Conservation (phyloP, 306 rosid species). For the Trichosanthes cucumerina region DNA sequence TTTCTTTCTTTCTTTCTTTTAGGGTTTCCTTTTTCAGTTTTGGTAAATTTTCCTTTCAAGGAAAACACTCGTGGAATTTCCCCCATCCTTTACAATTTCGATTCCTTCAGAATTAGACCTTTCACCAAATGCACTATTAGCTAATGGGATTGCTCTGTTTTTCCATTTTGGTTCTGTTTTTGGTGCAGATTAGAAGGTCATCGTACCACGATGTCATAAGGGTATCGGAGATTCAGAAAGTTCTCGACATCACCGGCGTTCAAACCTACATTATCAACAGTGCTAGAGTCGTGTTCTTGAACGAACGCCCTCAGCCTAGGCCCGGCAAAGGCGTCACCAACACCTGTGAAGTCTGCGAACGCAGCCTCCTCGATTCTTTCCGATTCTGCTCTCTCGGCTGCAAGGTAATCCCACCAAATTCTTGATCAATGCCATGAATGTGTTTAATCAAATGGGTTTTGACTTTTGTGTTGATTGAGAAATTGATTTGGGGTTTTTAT, state of each 20-base stretch:
- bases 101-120: no score
- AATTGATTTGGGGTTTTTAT: background rate
- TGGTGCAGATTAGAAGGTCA: conserved; percentile 78
- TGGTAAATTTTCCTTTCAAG: conserved; percentile 9
- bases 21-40: conserved; percentile 7
- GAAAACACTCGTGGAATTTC: background rate
- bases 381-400: conserved; percentile 97
- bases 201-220: conserved; percentile 95
- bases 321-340: conserved; percentile 97
- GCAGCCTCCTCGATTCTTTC: conserved; percentile 91
- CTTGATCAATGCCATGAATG: background rate
- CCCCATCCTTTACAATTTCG: background rate
- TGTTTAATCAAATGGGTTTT: background rate
- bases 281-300: conserved; percentile 90
- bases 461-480: background rate
- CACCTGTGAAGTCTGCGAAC: conserved; percentile 96
- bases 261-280: conserved; percentile 98
- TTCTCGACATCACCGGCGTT: conserved; percentile 76
- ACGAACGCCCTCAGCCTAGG: conserved; percentile 97
- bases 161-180: background rate
- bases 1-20: background rate
- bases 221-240: conserved; percentile 91
- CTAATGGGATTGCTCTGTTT: conserved; percentile 3
- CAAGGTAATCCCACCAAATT: conserved; percentile 43
- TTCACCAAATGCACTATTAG: background rate